Base-by-base conservation (phyloP, 2,329 filamentous ascomycete genomes). In the Arthrobotrys iridis region DNA sequence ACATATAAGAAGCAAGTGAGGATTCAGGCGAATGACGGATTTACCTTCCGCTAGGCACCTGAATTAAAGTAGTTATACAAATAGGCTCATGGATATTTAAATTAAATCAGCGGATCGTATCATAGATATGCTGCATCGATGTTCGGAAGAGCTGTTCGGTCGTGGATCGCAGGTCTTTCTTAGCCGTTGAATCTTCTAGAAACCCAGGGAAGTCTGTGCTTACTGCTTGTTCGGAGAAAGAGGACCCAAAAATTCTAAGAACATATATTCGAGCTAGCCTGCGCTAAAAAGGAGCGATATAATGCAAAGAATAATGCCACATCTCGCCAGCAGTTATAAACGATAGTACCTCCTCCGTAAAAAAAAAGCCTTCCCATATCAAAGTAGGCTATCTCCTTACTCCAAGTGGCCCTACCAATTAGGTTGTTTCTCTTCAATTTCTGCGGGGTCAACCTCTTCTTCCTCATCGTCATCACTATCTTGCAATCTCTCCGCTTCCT, bases 401-500 rank as follows among this genome's bases (percentile, higher is more conserved):
- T 33, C 26, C 4, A 52, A 52, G n/a, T 52, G 28, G 46, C 26
- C n/a, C 35, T 77, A 64, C 59, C 62, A 66, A 57, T 82, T 81
- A 59, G 72, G 80, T 79, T 83, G 82, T 58, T 81, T 80, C 24
- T 79, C 80, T 22, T 79, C 79, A 59, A 75, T 79, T 78, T 79
- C 22, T 79, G 78, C 15, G 78, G 80, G 76, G 82, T 83, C 80
- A 82, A 81, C 78, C 35, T 88, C 87, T 1, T 88, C 87, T 0
- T 87, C 86, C 0, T 89, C 88, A 1, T 88, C 87, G 4, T 92
- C 90, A 26, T 90, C 89, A 0, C 87, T 85, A 48, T 87, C 86
- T 3, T 87, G 85, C 70, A 74, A 67, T 43, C 85, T 85, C 48
- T 86, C 87, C 5, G 87, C 85, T 66, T 89, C 88, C 18, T 92